A percentile compares a stretch with the other conserved stretches of the same genome.
These are phyloP conservation scores for Xylariaceae sp. DNA, from an alignment of 2,329 filamentous ascomycete genomes.

Conservation along the genomic window DNA sequence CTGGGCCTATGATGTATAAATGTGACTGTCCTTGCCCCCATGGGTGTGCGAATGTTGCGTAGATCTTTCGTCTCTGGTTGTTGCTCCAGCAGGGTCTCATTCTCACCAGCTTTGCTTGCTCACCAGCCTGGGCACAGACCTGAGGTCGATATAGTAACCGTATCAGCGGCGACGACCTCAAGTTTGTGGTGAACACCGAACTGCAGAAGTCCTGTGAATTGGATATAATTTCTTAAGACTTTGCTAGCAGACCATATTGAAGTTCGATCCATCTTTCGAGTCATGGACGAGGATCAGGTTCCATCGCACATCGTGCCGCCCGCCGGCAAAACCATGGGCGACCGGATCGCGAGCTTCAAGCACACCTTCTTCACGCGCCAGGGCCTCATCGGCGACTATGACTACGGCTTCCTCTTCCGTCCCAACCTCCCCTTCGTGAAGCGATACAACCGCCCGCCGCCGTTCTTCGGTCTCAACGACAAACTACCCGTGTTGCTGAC, in stretches of 20 bases:
- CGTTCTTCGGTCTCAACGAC: constrained; percentile 82
- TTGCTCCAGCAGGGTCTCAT: too few relatives aligned
- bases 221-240: too few relatives aligned
- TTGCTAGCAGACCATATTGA: not conserved
- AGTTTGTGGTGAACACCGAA: too few relatives aligned
- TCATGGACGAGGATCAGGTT: constrained; percentile 53
- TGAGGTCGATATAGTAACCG: too few relatives aligned
- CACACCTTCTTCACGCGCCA: constrained; percentile 53
- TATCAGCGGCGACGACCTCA: too few relatives aligned
- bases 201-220: too few relatives aligned
- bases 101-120: too few relatives aligned
- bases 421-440: constrained; percentile 80
- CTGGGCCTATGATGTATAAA: too few relatives aligned
- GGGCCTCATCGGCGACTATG: constrained; percentile 77
- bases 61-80: too few relatives aligned
- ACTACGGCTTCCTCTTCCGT: constrained; percentile 84
- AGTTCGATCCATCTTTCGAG: not conserved
- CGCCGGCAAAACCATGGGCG: constrained; percentile 31
- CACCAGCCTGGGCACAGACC: too few relatives aligned
- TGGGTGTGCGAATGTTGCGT: too few relatives aligned
- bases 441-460: constrained; percentile 52
- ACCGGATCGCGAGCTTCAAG: constrained; percentile 31
- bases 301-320: constrained; percentile 45
- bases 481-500: constrained; percentile 70
- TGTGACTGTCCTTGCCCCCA: too few relatives aligned